Conservation (phyloP, 2,329 filamentous ascomycete genomes). For the Neonectria neomacrospora region DNA sequence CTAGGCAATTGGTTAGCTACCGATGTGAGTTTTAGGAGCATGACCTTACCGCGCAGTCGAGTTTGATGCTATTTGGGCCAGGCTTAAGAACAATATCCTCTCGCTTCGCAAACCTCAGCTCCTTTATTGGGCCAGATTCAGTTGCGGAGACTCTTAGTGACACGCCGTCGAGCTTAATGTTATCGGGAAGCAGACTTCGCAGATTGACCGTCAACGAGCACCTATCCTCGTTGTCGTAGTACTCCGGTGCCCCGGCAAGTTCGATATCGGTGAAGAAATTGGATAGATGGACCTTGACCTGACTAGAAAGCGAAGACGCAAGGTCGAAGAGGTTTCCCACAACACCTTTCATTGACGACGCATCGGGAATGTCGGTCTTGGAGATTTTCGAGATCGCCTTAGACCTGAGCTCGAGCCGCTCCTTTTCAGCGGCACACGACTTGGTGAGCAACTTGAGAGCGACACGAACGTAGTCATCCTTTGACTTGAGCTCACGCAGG, state of each 20-base stretch:
- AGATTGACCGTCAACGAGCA: conserved; percentile 77
- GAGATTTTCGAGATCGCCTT: conserved; percentile 36
- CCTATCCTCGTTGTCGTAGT: conserved; percentile 77
- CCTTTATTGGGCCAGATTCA: conserved; percentile 66
- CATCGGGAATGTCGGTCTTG: conserved; percentile 41
- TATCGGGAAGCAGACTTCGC: conserved; percentile 77
- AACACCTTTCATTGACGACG: conserved; percentile 58
- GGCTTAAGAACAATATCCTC: conserved; percentile 52
- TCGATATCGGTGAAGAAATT: conserved; percentile 79
- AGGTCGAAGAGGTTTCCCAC: conserved; percentile 60
- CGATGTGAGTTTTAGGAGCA: rapidly evolving
- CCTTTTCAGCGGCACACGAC: conserved; percentile 65
- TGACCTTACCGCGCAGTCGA: conserved; percentile 51
- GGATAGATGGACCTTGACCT: conserved; percentile 74
- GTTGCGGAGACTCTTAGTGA: conserved; percentile 71
- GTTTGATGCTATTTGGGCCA: conserved; percentile 58
- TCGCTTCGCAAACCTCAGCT: conserved; percentile 56
- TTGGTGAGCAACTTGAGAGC: conserved; percentile 80
- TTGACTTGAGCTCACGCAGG: conserved; percentile 78
- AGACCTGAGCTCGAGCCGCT: conserved; percentile 55
- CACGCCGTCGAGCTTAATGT: conserved; percentile 72
- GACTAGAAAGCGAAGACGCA: conserved; percentile 60
- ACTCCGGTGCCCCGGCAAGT: conserved; percentile 74
- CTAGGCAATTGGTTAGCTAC: conserved; percentile 53
- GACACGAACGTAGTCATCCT: conserved; percentile 82